phyloP scores from a whole-genome alignment of 352 stramenopile genomes.

The Globisporangium rhizosaccharum region DNA sequence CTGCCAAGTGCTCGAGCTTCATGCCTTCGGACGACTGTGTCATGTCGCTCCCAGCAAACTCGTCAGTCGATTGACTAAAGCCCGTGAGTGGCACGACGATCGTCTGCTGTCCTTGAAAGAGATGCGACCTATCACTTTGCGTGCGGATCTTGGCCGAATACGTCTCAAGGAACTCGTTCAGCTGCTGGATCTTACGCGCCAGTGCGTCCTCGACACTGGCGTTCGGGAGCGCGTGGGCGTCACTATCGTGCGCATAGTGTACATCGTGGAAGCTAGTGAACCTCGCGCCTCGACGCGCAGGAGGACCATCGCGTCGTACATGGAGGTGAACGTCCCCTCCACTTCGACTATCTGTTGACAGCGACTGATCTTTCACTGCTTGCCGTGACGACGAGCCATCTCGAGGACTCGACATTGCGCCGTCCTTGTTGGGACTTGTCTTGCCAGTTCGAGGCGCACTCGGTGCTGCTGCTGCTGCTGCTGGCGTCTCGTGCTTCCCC shows the following conservation, averaged over 20 bases:
- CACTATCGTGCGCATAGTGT: background rate
- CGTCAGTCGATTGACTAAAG: conserved; percentile 18
- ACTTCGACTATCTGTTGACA: conserved; percentile 2
- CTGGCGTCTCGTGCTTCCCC: conserved; percentile 4
- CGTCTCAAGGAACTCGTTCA: conserved; percentile 28
- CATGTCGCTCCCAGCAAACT: conserved; percentile 10
- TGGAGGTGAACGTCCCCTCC: background rate
- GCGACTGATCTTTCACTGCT: conserved; percentile 7
- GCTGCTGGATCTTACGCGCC: conserved; percentile 5
- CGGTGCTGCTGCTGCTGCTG: background rate
- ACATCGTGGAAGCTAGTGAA: conserved; percentile 1
- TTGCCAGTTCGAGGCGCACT: background rate
- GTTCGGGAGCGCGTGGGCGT: background rate
- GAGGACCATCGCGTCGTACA: background rate
- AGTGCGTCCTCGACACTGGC: background rate
- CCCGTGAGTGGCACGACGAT: conserved; percentile 23
- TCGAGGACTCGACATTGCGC: background rate
- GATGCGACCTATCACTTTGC: conserved; percentile 21
- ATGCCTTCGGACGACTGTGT: conserved; percentile 12
- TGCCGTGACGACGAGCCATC: conserved; percentile 7
- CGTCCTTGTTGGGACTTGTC: background rate
- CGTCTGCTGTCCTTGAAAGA: conserved; percentile 26
- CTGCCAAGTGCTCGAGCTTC: conserved; percentile 20
- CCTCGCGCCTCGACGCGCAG: conserved; percentile 1
- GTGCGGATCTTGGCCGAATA: conserved; percentile 22